A percentile compares a stretch with the other conserved stretches of the same genome.
These are phyloP conservation scores for Aspergillus sp. DNA, from an alignment of 2,329 filamentous ascomycete genomes.

Conservation along the genomic window DNA sequence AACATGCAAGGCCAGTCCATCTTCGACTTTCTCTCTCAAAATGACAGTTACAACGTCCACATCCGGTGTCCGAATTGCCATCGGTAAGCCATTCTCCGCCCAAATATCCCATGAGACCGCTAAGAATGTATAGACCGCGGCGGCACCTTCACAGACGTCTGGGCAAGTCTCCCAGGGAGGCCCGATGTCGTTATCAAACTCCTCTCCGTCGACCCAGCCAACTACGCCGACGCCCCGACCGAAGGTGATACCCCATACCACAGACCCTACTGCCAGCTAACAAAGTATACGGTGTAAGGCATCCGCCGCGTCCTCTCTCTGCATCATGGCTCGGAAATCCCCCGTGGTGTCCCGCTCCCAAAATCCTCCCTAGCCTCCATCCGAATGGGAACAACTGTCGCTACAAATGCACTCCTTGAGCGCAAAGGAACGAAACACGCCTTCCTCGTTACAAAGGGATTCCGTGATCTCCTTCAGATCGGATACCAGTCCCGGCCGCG, in stretches of 20 bases:
- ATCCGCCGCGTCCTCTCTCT: conserved; percentile 2
- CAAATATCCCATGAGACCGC: too few species aligned
- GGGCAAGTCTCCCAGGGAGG: conserved; percentile 32
- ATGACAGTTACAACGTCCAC: not conserved
- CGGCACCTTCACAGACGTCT: conserved; percentile 39
- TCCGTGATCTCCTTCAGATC: conserved; percentile 82
- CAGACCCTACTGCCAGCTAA: not conserved
- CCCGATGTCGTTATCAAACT: conserved; percentile 29
- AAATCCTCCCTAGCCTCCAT: conserved; percentile 38
- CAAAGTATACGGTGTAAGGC: not conserved
- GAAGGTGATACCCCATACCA: conserved; percentile 54
- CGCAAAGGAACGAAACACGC: conserved; percentile 86
- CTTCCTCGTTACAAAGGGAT: conserved; percentile 82
- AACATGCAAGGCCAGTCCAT: too few species aligned
- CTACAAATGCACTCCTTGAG: conserved; percentile 86
- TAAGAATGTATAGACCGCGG: conserved; percentile 26
- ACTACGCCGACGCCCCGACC: conserved; percentile 58
- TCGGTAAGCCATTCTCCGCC: too few species aligned
- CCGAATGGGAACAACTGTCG: conserved; percentile 91
- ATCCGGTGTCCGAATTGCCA: too few species aligned
- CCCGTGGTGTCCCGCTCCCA: not conserved
- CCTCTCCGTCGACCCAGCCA: conserved; percentile 36
- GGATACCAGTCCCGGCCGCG: conserved; percentile 89
- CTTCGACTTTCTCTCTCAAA: not conserved
- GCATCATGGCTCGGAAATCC: not conserved